Conservation (phyloP, 129 eudicot species). For the Tagetes erecta region DNA sequence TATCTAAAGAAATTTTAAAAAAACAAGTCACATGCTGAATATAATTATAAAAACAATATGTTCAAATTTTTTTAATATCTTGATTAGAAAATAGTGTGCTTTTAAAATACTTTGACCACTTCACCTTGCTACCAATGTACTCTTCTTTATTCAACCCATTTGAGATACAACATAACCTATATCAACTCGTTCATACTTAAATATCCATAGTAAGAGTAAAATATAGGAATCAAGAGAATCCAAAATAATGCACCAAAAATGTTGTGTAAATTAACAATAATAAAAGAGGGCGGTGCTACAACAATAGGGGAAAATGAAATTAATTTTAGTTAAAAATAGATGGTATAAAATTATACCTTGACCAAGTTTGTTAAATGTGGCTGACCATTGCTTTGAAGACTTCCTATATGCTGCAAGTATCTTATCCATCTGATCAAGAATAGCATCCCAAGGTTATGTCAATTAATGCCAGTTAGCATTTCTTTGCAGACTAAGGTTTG, state of each 20-base stretch:
- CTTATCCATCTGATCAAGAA: slow-evolving; percentile 68
- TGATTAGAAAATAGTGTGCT: neutral
- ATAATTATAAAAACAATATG: neutral
- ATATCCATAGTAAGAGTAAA: neutral
- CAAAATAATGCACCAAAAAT: neutral
- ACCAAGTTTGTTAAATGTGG: slow-evolving; percentile 88
- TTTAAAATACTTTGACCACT: neutral
- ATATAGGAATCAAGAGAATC: neutral
- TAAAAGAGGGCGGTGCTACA: neutral
- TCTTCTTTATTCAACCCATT: neutral
- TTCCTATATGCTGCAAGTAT: slow-evolving; percentile 90
- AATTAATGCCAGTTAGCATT: neutral
- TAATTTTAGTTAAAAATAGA: neutral
- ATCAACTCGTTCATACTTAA: neutral
- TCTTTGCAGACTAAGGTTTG: neutral
- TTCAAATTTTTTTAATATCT: neutral
- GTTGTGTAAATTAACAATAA: neutral
- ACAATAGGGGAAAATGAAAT: neutral
- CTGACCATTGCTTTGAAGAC: slow-evolving; percentile 93
- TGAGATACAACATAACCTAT: neutral
- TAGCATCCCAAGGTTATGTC: neutral
- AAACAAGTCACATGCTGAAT: neutral
- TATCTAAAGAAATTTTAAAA: neutral
- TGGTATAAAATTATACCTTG: slow-evolving; percentile 56
- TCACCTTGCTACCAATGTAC: neutral